Base-by-base conservation (phyloP, 2,329 filamentous ascomycete species). In the Ophiognomonia clavigignenti-juglandacearum region DNA sequence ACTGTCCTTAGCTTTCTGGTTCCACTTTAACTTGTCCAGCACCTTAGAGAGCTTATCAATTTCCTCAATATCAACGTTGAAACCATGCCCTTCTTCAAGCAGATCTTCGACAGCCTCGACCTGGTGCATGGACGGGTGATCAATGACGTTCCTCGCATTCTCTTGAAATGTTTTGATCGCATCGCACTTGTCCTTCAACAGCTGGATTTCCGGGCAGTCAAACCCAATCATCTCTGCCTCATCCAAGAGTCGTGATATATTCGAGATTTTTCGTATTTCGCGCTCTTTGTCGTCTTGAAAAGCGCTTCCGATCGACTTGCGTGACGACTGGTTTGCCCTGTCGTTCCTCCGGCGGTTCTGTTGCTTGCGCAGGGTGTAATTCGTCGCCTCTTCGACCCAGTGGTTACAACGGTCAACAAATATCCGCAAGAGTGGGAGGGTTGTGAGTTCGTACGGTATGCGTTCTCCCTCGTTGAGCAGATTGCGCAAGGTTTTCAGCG, bases 331-430 rank as follows among this genome's bases (percentile, higher is more conserved):
- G 54, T 89, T 86, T 37, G 80, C 80, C 61, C 89, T 93, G 60
- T 96, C 92, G 65, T 86, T 95, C 69, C 97, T 97, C 52, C 92
- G 88, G 53, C 93, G 86, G 61, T 95, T 95, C 68, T 96, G 92
- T 70, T 96, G 92, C 71, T 98, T 98, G 57, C 93, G 87, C 50
- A 93, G 91, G 60, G 91, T 96, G 72, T 95, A 98, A 62, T 87
- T 91, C 60, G 88, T 93, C 55, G 93, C 93, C 69, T 97, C 92
- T 60, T 97, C 93, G 53, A 96, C 89, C 87, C 95, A 96, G 63
- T 95, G 90, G 66, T 96, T 95, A 72, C 93, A 97, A 60, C 88
- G 85, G 58, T 96, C 90, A 64, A 98, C 93, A 70, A 95, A 98
- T 56, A 85, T 80, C 67, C 83, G 86, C 57, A 98, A 77, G 57